Evolutionary conservation across 192 early-diverging fungal genomes (phyloP), one percentile per base, ranked within the genome.

Genomic region (Thoreauomyces humboldtii): DNA sequence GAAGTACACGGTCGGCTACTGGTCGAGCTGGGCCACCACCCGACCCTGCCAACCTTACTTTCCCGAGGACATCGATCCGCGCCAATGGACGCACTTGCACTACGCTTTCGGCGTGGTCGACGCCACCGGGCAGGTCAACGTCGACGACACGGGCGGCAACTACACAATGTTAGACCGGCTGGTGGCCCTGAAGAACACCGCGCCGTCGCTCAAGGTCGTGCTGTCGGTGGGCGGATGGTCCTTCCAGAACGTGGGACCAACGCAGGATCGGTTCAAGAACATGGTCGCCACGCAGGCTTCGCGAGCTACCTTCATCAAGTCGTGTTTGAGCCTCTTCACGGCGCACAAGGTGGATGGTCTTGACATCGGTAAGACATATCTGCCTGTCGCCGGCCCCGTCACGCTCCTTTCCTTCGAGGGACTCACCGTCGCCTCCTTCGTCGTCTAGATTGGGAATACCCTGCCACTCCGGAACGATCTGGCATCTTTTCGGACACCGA

Each of bases 21-120:
- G 25, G 5, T 46, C 44, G 44, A 46, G 44, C 25, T 46, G 44
- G 44, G 44, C 44, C 19, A 24, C 44, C 19, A 46, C n/a, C 19
- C 44, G 44, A 17, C n/a, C n/a, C 19, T 46, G 44, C 44, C 44
- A 46, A 24, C 44, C 44, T 22, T 46, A 24, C 19, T 17, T 46
- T 17, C 44, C 44, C 44, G 44, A 46, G 14, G 44, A 46, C 44
- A 46, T 46, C 44, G 25, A 46, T 46, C 44, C 44, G n/a, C n/a
- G 25, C 44, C 44, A 46, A 24, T 46, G 44, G 44, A 46, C 44
- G 4, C 44, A 46, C 44, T 22, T 46, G 5, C 44, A 46, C 25
- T 46, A 46, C 44, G 44, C 44, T 46, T 46, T 46, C 44, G 25
- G 19, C 19, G 44, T 46, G 44, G 44, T 46, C 25, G n/a, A 17